Conservation (phyloP, 306 rosid species). For the Castanopsis chinensis region DNA sequence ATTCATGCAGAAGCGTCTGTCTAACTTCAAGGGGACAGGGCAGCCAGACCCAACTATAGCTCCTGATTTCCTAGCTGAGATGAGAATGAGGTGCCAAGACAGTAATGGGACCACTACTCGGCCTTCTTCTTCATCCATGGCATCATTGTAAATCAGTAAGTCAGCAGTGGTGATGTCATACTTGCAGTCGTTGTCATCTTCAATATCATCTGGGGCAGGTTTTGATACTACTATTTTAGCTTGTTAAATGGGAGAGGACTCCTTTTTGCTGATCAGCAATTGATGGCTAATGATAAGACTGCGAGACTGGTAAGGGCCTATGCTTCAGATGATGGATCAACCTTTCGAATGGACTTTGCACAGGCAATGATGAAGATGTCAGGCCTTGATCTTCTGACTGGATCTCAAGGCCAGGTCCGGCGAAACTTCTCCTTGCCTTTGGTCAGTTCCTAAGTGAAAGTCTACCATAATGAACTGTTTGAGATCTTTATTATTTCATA, state of each 20-base stretch:
- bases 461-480: too few species aligned
- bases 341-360: slow-evolving; percentile 71
- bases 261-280: too few species aligned
- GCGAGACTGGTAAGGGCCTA: too few species aligned
- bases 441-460: too few species aligned
- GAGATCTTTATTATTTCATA: too few species aligned
- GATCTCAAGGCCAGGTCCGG: slow-evolving; percentile 36
- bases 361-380: slow-evolving; percentile 74
- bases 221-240: slow-evolving; percentile 60
- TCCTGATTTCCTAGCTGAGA: not conserved
- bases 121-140: slow-evolving; percentile 14
- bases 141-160: slow-evolving; percentile 23
- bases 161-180: slow-evolving; percentile 2
- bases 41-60: too few species aligned
- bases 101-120: slow-evolving; percentile 2
- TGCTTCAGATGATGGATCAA: too few species aligned
- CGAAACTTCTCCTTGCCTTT: too few species aligned
- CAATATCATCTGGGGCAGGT: slow-evolving; percentile 48
- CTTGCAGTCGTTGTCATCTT: slow-evolving; percentile 39
- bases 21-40: too few species aligned
- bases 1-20: too few species aligned
- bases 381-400: slow-evolving; percentile 30
- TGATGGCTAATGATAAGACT: too few species aligned
- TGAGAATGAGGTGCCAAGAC: slow-evolving; percentile 52
- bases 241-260: slow-evolving; percentile 75